Base-by-base conservation (phyloP, 257 asterid species). In the Penstemon newberryi region DNA sequence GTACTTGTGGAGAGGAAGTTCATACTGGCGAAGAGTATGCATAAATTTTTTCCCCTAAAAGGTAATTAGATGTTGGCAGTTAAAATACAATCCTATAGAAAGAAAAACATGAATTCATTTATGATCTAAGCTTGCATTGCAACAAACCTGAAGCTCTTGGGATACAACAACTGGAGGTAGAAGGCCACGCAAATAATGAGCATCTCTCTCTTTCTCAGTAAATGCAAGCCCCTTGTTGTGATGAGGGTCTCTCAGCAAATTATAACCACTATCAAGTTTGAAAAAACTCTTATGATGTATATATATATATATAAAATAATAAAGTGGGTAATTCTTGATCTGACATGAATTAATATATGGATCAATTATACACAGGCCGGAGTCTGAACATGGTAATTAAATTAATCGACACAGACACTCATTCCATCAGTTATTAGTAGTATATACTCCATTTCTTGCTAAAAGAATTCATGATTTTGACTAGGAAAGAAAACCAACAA, bases 221-320 rank as follows among this genome's bases (percentile, higher is more conserved):
- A 89, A 89, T 0, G 95, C 91, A 55, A 91, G 95, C 37, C 95
- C 97, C 83, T 91, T 91, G 88, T 89, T 91, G 78, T 83, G 92
- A 55, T 78, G 88, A 3, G 97, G 96, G 71, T 89, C 95, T 77
- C 96, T 87, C 84, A 89, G 70, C 85, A 91, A 70, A 74, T 15
- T 81, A 75, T 78, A 85, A 39, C 97, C 97, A 68, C 97, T 91
- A 49, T 25, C 33, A 25, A 25, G 33, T 25, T 25, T 25, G 1
- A 25, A 25, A 2, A 25, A 25, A 25, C 33, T 25, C 2, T 25
- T 25, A 25, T 25, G 33, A 2, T 25, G 33, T 25, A 25, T 25
- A 25, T 25, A 25, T 25, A 25, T 25, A 1, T 4, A 18, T 33
- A 63, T 43, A 33, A 15, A 15, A 15, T n/a, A 11, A 42, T 59